Conservation (phyloP, 257 asterid genomes). For the Solanum medicagineum region DNA sequence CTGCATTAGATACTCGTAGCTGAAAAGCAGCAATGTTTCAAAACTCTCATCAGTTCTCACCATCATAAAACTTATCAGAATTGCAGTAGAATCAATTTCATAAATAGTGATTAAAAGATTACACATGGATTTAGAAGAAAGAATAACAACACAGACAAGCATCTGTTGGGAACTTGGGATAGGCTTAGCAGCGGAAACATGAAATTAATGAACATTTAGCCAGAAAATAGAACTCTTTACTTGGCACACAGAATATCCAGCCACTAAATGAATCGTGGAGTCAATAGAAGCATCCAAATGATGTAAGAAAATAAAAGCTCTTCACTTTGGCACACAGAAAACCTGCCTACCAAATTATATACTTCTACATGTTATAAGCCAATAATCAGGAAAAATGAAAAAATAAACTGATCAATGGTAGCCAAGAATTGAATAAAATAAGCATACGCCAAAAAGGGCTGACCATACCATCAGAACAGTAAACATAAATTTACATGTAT, state of each 20-base stretch:
- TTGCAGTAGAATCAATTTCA: not conserved
- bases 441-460: not conserved
- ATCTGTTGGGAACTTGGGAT: not conserved
- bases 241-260: not conserved
- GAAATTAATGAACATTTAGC: not conserved
- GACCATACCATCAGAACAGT: not conserved
- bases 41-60: not conserved
- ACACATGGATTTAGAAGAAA: not conserved
- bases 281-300: not conserved
- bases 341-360: not conserved
- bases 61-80: not conserved
- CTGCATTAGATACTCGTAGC: slow-evolving; percentile 47
- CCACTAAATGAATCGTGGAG: not conserved
- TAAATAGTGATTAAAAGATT: not conserved
- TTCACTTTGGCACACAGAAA: not conserved
- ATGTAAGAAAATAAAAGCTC: not conserved
- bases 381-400: not conserved
- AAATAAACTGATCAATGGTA: not conserved
- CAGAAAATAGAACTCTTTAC: not conserved
- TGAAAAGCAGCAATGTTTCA: slow-evolving; percentile 27
- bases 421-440: not conserved
- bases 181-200: not conserved
- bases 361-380: not conserved
- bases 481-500: not conserved
- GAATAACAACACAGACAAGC: not conserved